Conservation (phyloP, 2,329 filamentous ascomycete genomes). For the Xylaria sp. region DNA sequence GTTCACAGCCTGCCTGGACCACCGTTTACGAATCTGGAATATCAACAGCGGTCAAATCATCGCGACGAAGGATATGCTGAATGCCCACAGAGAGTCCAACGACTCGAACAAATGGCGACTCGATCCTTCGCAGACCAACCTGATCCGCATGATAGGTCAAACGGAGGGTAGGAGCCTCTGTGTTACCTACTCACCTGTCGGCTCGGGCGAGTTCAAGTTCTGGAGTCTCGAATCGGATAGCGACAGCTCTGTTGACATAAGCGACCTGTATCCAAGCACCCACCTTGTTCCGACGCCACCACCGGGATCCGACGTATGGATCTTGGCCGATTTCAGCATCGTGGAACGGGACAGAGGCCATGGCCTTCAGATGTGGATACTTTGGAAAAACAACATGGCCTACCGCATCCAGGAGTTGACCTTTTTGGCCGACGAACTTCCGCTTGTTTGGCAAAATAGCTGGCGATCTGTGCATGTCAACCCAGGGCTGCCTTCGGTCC, state of each 20-base stretch:
- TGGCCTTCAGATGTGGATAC: constrained; percentile 59
- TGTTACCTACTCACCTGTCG: constrained; percentile 82
- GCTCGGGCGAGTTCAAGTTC: constrained; percentile 88
- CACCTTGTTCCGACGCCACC: constrained; percentile 63
- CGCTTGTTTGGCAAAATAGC: constrained; percentile 55
- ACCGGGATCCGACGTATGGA: constrained; percentile 72
- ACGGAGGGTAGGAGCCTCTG: constrained; percentile 52
- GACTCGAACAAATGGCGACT: constrained; percentile 70
- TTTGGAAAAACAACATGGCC: constrained; percentile 81
- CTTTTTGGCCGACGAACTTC: constrained; percentile 62
- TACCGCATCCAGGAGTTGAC: constrained; percentile 70
- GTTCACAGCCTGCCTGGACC: constrained; percentile 83
- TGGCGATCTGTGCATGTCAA: constrained; percentile 69
- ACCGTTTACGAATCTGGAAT: constrained; percentile 87
- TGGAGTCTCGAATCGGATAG: constrained; percentile 69
- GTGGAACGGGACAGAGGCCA: constrained; percentile 49
- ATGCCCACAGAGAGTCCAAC: constrained; percentile 58
- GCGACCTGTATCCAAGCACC: constrained; percentile 63
- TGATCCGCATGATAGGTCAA: constrained; percentile 66
- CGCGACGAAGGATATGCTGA: constrained; percentile 71
- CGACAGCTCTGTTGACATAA: constrained; percentile 57
- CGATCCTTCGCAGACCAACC: constrained; percentile 69
- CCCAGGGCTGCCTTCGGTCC: constrained; percentile 47
- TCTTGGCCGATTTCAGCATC: constrained; percentile 68
- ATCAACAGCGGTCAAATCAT: constrained; percentile 72